Evolutionary conservation across 176 grass and related monocot genomes (phyloP).

Genomic region (Phoenix roebelenii): DNA sequence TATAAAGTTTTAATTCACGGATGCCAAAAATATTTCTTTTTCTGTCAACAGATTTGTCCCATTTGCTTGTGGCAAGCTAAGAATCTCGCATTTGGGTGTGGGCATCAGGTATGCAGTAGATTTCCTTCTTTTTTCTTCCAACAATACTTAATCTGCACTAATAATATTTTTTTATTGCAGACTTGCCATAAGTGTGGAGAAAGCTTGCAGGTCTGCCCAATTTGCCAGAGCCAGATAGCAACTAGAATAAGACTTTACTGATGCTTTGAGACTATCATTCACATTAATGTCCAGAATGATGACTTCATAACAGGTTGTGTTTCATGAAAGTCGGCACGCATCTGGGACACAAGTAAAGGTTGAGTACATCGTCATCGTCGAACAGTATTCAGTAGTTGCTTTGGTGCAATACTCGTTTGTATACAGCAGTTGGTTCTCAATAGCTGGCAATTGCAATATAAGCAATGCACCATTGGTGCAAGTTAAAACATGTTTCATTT

Average conservation of each 20-base stretch:
- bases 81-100: constrained; percentile 75
- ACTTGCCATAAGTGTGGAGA: constrained; percentile 57
- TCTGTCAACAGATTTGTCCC: constrained; percentile 42
- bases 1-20: too few relatives aligned
- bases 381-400: too few relatives aligned
- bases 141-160: background rate
- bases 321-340: too few relatives aligned
- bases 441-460: too few relatives aligned
- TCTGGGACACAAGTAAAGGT: too few relatives aligned
- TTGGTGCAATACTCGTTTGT: too few relatives aligned
- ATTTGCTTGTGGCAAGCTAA: constrained; percentile 59
- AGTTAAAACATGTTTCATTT: too few relatives aligned
- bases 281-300: background rate
- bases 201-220: constrained; percentile 51
- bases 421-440: too few relatives aligned
- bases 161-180: constrained; percentile 15
- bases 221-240: constrained; percentile 54
- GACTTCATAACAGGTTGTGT: too few relatives aligned
- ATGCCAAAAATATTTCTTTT: too few relatives aligned
- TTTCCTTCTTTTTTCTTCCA: background rate
- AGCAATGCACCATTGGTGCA: too few relatives aligned
- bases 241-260: constrained; percentile 67
- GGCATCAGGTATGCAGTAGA: constrained; percentile 54
- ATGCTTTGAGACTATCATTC: constrained; percentile 1
- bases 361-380: too few relatives aligned